Evolutionary conservation across 768 basidiomycete genomes (phyloP), one percentile per base, ranked within the genome.

Genomic region (Serendipita sp.): DNA sequence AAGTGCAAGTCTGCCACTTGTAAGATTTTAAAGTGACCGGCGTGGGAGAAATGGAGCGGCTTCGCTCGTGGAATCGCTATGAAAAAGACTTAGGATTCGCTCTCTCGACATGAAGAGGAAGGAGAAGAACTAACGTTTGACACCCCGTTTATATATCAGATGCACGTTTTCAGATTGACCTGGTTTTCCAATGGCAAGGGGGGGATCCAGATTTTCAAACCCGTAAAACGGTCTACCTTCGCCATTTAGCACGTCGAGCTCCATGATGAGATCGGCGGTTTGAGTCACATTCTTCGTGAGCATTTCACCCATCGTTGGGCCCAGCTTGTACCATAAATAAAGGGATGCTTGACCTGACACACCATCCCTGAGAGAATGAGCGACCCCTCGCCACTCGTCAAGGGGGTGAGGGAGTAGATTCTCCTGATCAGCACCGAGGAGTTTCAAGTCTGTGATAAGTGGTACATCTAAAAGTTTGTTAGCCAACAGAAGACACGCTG

Each of bases 1-100:
- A 68, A 98, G 72, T 99, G 95, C 33, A 99, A 78, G 72, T 99
- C 95, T 3, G 95, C 95, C 36, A 97, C 80, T 75, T 92, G 88
- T 48, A 94, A 76, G 65, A 95, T 83, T 72, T 86, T 94, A 81
- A 93, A 94, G 58, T 81, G 86, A 3, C 95, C 95, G 29, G 86
- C 80, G 31, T 73, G 77, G 27, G 85, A 84, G 76, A 99, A 96
- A 67, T 89, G 89, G 1, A 91, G 81, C 0, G 87, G 86, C 1
- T 83, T 84, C 1, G 90, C 85, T 18, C 76, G 80, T 1, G 91
- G 88, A 2, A 85, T 79, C 18, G 75, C 87, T 90, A 65, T 3
- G 37, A 45, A 16, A 13, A 15, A 64, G 16, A 63, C 3, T 31
- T 27, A 23, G 15, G 43, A 15, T 1, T 15, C 3, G 23, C 43